A percentile compares a stretch with the other conserved stretches of the same genome.
Conservation (phyloP, 495 filamentous ascomycete species). For the Lophiotrema nucula region DNA sequence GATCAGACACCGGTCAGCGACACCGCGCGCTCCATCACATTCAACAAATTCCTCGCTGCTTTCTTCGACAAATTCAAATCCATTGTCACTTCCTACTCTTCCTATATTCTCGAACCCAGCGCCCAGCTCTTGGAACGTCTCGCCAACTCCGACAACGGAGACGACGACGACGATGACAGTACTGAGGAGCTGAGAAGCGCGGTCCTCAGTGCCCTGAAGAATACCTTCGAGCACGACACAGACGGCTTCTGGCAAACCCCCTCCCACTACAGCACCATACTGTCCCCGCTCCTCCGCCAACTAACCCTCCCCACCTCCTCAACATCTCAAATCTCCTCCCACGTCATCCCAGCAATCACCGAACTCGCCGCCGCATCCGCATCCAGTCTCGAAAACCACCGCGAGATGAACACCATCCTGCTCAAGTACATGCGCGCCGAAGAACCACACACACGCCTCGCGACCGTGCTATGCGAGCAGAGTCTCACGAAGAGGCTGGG, state of each 20-base stretch:
- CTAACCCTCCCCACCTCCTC: constrained; percentile 57
- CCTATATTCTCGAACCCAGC: constrained; percentile 74
- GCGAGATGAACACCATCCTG: constrained; percentile 73
- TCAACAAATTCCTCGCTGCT: constrained; percentile 74
- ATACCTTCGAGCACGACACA: constrained; percentile 78
- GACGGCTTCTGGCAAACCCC: constrained; percentile 90
- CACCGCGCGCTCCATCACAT: constrained; percentile 59
- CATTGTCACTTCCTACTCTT: constrained; percentile 86
- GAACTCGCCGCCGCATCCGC: constrained; percentile 71
- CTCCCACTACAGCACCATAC: constrained; percentile 71
- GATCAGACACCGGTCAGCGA: constrained; percentile 70
- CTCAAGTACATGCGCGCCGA: constrained; percentile 75
- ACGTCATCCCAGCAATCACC: constrained; percentile 58
- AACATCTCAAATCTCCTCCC: constrained; percentile 40
- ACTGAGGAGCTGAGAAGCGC: constrained; percentile 54
- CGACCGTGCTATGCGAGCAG: constrained; percentile 75
- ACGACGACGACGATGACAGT: no score
- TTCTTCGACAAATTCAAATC: constrained; percentile 87
- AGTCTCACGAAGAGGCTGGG: constrained; percentile 73
- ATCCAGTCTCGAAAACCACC: constrained; percentile 82
- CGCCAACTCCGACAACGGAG: constrained; percentile 40
- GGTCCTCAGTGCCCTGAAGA: constrained; percentile 65
- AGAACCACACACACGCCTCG: constrained; percentile 63
- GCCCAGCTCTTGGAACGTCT: constrained; percentile 58
- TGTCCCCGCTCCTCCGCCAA: constrained; percentile 65